A percentile compares a stretch with the other conserved stretches of the same genome.
These are phyloP conservation scores for Malbranchea cinnamomea DNA, from an alignment of 2,329 filamentous ascomycete species.

Conservation along the genomic window DNA sequence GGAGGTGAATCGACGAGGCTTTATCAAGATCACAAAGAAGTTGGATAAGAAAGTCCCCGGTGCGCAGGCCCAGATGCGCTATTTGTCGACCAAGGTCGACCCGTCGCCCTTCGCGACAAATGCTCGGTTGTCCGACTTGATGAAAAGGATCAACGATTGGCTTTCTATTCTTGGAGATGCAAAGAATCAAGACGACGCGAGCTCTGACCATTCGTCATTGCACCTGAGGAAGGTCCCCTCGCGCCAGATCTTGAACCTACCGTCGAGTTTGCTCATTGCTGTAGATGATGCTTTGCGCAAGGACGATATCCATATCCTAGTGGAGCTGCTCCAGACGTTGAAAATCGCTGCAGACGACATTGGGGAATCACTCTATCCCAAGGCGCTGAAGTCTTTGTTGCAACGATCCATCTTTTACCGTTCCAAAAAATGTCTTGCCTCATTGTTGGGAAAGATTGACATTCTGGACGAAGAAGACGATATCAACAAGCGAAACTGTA, in stretches of 20 bases:
- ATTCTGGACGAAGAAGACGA: slow-evolving; percentile 76
- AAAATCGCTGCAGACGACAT: slow-evolving; percentile 39
- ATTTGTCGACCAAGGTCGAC: slow-evolving; percentile 82
- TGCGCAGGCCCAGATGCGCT: slow-evolving; percentile 64
- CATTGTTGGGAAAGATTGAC: slow-evolving; percentile 52
- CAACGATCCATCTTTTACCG: slow-evolving; percentile 51
- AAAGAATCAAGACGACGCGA: slow-evolving; percentile 60
- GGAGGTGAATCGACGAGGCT: slow-evolving; percentile 87
- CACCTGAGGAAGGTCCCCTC: slow-evolving; percentile 66
- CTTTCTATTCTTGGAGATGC: slow-evolving; percentile 66
- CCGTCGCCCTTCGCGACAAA: slow-evolving; percentile 77
- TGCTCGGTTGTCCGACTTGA: slow-evolving; percentile 38
- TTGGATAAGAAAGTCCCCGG: slow-evolving; percentile 83
- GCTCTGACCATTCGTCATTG: slow-evolving; percentile 50
- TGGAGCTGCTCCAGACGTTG: slow-evolving; percentile 42
- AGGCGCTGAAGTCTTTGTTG: slow-evolving; percentile 27
- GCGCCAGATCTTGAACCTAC: slow-evolving; percentile 62
- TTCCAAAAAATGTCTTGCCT: slow-evolving; percentile 55
- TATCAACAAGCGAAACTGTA: slow-evolving; percentile 83
- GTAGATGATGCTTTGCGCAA: slow-evolving; percentile 27
- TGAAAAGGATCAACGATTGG: slow-evolving; percentile 76
- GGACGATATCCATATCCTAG: slow-evolving; percentile 25
- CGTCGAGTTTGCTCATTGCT: slow-evolving; percentile 31
- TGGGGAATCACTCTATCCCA: slow-evolving; percentile 56
- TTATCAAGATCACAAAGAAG: slow-evolving; percentile 98